Evolutionary conservation across 495 filamentous ascomycete species (phyloP).

Genomic region (Echria macrotheca): DNA sequence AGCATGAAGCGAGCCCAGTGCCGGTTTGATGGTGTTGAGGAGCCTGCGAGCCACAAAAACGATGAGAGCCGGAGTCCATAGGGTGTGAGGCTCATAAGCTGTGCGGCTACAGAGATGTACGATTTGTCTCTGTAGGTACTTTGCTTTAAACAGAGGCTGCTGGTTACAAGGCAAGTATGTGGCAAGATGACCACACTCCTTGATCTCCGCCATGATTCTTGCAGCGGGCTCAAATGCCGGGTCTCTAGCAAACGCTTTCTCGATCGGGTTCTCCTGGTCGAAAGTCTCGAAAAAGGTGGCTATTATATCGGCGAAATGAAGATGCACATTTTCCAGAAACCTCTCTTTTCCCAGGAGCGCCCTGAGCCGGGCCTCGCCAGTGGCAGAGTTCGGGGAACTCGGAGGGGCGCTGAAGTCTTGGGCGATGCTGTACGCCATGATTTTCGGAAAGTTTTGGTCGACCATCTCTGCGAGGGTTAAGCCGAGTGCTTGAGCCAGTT

Average conservation of each 20-base stretch:
- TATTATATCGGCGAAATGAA: conserved; percentile 71
- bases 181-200: conserved; percentile 54
- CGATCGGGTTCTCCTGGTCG: conserved; percentile 59
- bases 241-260: conserved; percentile 65
- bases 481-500: conserved; percentile 54
- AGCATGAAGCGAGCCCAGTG: conserved; percentile 78
- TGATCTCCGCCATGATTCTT: conserved; percentile 61
- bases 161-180: conserved; percentile 63
- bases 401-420: conserved; percentile 66
- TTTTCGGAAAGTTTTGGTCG: conserved; percentile 66
- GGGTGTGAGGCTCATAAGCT: conserved; percentile 52
- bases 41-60: conserved; percentile 72
- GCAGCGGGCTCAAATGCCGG: conserved; percentile 52
- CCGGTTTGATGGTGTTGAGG: conserved; percentile 76
- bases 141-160: conserved; percentile 79
- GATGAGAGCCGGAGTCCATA: conserved; percentile 75
- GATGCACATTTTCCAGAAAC: conserved; percentile 55
- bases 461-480: conserved; percentile 53
- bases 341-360: conserved; percentile 60
- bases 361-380: conserved; percentile 62
- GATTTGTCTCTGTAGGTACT: conserved; percentile 66
- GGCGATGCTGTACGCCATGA: conserved; percentile 77
- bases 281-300: conserved; percentile 73
- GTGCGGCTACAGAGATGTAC: conserved; percentile 68
- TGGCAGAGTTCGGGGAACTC: conserved; percentile 49